These are phyloP conservation scores for Tylopilus sp. DNA, from an alignment of 768 basidiomycete species.

Conservation along the genomic window DNA sequence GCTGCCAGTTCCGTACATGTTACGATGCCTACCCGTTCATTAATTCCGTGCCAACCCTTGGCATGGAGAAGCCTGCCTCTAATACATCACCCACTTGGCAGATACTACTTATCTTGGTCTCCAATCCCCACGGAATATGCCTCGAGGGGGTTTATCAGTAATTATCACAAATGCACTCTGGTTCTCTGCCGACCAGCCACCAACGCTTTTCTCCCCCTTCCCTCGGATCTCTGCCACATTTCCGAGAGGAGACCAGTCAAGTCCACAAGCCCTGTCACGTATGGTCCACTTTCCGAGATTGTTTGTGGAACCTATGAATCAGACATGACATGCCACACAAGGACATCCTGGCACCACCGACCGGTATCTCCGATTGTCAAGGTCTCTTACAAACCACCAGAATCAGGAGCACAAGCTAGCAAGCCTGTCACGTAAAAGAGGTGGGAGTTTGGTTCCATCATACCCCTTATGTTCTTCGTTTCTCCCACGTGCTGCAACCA, in stretches of 20 bases:
- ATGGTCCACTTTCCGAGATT: neutral
- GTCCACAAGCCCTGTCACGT: neutral
- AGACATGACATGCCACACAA: neutral
- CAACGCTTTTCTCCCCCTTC: neutral
- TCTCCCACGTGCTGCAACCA: slow-evolving; percentile 11
- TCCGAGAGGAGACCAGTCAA: neutral
- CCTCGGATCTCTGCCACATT: neutral
- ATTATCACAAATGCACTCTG: slow-evolving; percentile 2
- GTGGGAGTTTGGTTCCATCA: slow-evolving; percentile 1
- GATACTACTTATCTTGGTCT: slow-evolving; percentile 1
- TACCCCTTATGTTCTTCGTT: slow-evolving; percentile 9
- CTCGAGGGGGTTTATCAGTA: slow-evolving; percentile 13
- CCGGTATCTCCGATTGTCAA: neutral
- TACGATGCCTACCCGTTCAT: neutral
- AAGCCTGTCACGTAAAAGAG: slow-evolving; percentile 2
- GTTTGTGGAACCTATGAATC: neutral
- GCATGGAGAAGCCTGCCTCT: slow-evolving; percentile 11
- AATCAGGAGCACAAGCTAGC: neutral
- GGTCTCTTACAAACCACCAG: neutral
- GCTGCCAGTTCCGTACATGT: neutral
- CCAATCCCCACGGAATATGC: slow-evolving; percentile 1
- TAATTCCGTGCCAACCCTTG: slow-evolving; percentile 1
- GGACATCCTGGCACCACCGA: neutral
- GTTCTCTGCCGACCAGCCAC: neutral
- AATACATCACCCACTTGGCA: slow-evolving; percentile 15